phyloP scores from a whole-genome alignment of 2,329 filamentous ascomycete species.

The Claviceps pazoutovae region DNA sequence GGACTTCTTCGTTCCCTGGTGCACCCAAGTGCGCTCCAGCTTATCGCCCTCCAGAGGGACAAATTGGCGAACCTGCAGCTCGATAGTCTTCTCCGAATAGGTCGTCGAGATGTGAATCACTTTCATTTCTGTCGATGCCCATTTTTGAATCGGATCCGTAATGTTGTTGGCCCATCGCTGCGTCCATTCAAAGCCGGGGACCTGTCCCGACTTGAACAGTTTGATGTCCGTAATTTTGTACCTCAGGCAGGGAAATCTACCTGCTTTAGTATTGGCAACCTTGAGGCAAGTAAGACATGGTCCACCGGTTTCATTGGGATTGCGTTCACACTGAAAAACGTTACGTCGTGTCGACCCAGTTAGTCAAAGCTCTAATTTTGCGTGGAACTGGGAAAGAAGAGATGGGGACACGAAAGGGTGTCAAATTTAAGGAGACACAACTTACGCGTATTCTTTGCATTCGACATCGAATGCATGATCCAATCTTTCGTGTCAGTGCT shows the following conservation, averaged over 20 bases:
- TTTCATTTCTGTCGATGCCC: slow-evolving; percentile 37
- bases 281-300: slow-evolving; percentile 41
- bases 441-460: slow-evolving; percentile 50
- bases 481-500: slow-evolving; percentile 41
- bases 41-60: slow-evolving; percentile 41
- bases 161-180: slow-evolving; percentile 42
- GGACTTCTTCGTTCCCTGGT: slow-evolving; percentile 29
- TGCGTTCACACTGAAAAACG: slow-evolving; percentile 35
- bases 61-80: slow-evolving; percentile 39
- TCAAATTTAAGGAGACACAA: slow-evolving; percentile 1
- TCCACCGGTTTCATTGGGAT: slow-evolving; percentile 31
- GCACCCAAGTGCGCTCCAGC: slow-evolving; percentile 39
- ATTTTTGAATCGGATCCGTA: slow-evolving; percentile 40
- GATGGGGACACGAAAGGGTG: no score
- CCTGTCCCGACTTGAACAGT: slow-evolving; percentile 44
- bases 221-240: slow-evolving; percentile 46
- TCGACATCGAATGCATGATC: slow-evolving; percentile 45
- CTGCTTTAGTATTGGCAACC: slow-evolving; percentile 34
- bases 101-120: slow-evolving; percentile 39
- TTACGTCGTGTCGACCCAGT: not conserved
- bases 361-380: not conserved
- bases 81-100: slow-evolving; percentile 33
- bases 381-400: not conserved
- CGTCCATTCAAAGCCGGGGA: slow-evolving; percentile 46
- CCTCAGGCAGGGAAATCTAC: slow-evolving; percentile 42